phyloP scores from a whole-genome alignment of 495 filamentous ascomycete genomes.

The Aspergillus heteromorphus region DNA sequence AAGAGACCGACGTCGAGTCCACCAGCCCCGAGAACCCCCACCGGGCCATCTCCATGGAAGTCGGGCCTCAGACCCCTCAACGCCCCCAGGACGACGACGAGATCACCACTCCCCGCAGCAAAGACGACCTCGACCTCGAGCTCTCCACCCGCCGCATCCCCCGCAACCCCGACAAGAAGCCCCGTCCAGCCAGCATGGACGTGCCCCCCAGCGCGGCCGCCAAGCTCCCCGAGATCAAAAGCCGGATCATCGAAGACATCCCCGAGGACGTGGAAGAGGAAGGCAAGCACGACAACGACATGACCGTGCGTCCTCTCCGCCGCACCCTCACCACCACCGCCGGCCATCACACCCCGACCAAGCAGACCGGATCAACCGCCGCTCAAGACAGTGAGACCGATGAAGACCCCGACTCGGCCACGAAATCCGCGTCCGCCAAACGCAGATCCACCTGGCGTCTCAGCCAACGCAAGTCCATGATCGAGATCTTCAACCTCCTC shows the following conservation, averaged over 20 bases:
- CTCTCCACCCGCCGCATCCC: background rate
- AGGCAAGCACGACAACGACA: background rate
- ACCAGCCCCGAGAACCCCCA: background rate
- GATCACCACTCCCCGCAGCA: background rate
- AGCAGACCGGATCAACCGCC: background rate
- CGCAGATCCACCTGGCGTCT: constrained; percentile 8
- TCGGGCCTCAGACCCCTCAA: background rate
- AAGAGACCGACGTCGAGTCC: background rate
- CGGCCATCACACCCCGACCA: background rate
- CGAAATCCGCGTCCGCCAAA: background rate
- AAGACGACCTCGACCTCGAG: background rate
- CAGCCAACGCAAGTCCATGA: constrained; percentile 19
- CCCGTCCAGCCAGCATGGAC: background rate
- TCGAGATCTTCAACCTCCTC: constrained; percentile 18
- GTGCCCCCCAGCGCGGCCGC: background rate
- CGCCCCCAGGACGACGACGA: background rate
- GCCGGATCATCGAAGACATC: constrained; percentile 18
- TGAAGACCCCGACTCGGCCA: background rate
- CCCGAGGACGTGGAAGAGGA: constrained; percentile 13
- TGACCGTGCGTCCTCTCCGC: background rate
- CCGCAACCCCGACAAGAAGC: background rate
- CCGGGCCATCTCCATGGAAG: background rate
- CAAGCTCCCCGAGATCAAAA: constrained; percentile 10
- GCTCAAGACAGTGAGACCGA: background rate
- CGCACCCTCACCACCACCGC: background rate